Base-by-base conservation (phyloP, 371 early-diverging fungal genomes). In the Dinochytrium kinnereticum region DNA sequence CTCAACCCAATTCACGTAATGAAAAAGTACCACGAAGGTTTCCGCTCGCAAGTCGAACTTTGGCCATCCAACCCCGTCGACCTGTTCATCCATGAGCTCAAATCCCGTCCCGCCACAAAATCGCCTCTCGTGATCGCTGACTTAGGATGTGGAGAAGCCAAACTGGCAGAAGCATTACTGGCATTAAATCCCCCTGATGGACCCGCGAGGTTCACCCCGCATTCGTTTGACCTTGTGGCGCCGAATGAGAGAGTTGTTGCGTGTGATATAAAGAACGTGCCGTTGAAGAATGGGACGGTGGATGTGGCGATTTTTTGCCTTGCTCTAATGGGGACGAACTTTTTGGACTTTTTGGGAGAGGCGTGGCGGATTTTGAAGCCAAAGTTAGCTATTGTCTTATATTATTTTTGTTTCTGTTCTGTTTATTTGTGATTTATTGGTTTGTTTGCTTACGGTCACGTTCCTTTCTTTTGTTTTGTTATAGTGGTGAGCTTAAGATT, bases 61-160 rank as follows among this genome's bases (percentile, higher is more conserved):
- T 99, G 99, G 99, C 99, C 99, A 0, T 87, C 83, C 34, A 98
- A 99, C 80, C 99, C 99, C 0, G 91, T 98, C 0, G 95, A 98
- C 81, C 79, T 91, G 1, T 90, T 97, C 75, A 91, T 97, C 64
- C 78, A 85, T 1, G 86, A 92, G 57, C 81, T 98, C 13, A 61
- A 68, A 39, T 66, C 70, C 59, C 76, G 79, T n/a, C 74, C 80
- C 30, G 66, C 73, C 5, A 21, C 68, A 26, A 65, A 59, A 17
- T 73, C 72, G 19, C 36, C 44, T 30, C 37, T 79, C 1, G 81
- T 92, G 1, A 88, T 98, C 64, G 99, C 97, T 1, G 99, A 99
- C 85, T 77, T 99, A 77, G 99, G 99, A 0, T 99, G 99, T 79
- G 99, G 99, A 31, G 98, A 96, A 76, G 99, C 96, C 19, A 90